Conservation (phyloP, 2,329 filamentous ascomycete genomes). For the Alternaria dauci region DNA sequence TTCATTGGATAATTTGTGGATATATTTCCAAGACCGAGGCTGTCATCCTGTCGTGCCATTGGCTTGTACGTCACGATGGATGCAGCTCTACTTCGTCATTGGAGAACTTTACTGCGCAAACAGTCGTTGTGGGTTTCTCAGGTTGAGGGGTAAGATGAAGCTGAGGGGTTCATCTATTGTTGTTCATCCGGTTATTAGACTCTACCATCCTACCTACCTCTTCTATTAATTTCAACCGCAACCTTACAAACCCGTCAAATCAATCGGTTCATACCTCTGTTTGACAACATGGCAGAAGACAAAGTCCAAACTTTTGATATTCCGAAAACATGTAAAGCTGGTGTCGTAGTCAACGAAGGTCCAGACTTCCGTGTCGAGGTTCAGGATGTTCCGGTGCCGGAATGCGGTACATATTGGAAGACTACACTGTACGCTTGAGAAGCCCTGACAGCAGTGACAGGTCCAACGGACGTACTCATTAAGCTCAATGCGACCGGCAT, state of each 20-base stretch:
- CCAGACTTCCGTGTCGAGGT: slow-evolving; percentile 60
- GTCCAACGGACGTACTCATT: slow-evolving; percentile 64
- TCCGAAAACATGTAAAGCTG: slow-evolving; percentile 61
- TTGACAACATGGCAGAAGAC: slow-evolving; percentile 35
- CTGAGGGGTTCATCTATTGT: slow-evolving; percentile 9
- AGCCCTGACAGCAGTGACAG: slow-evolving; percentile 37
- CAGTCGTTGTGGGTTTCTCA: not conserved
- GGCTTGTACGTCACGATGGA: not conserved
- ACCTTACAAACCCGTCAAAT: not conserved
- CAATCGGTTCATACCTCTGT: not conserved
- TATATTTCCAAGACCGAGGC: slow-evolving; percentile 3
- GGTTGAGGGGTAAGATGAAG: slow-evolving; percentile 5
- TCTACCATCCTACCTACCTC: not conserved
- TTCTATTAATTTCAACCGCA: not conserved
- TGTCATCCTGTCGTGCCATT: not conserved
- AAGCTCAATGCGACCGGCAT: slow-evolving; percentile 66
- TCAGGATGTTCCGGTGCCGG: slow-evolving; percentile 57
- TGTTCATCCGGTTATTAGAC: not conserved
- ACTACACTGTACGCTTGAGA: not conserved
- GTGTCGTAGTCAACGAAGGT: slow-evolving; percentile 62
- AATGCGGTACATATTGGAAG: slow-evolving; percentile 50
- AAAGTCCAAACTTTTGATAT: slow-evolving; percentile 50
- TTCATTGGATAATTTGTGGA: not conserved
- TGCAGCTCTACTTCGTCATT: not conserved
- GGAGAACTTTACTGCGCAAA: not conserved